phyloP scores from a whole-genome alignment of 2,329 filamentous ascomycete genomes.

The Alternaria gansuensis region DNA sequence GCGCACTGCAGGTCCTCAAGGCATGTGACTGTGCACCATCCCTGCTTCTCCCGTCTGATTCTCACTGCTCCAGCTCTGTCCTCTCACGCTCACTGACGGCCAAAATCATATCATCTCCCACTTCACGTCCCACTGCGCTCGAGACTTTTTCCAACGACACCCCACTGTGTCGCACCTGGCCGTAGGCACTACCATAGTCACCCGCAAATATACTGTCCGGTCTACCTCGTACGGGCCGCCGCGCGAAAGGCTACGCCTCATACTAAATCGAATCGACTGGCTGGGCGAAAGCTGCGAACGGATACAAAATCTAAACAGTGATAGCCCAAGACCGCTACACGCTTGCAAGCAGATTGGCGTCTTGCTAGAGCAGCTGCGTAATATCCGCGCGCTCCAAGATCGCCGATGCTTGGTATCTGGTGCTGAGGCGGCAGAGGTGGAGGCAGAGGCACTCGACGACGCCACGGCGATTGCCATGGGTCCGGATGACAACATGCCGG shows the following conservation, averaged over 20 bases:
- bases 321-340: conserved; percentile 15
- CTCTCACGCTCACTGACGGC: conserved; percentile 45
- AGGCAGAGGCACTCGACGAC: conserved; percentile 13
- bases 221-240: conserved; percentile 43
- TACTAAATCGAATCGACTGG: conserved; percentile 34
- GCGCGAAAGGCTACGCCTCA: conserved; percentile 29
- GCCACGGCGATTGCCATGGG: conserved; percentile 18
- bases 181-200: conserved; percentile 23
- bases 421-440: conserved; percentile 11
- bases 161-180: conserved; percentile 2
- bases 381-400: conserved; percentile 28
- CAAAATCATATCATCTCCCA: conserved; percentile 28
- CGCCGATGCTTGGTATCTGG: conserved; percentile 26
- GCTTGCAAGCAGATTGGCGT: conserved; percentile 14
- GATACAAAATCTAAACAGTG: neutral
- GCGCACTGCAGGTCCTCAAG: conserved; percentile 37
- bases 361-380: conserved; percentile 21
- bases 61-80: conserved; percentile 19
- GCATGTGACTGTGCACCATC: conserved; percentile 21
- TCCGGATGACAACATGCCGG: neutral
- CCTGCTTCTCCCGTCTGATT: conserved; percentile 10
- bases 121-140: conserved; percentile 24
- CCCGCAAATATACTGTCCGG: conserved; percentile 37
- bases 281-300: conserved; percentile 7
- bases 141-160: conserved; percentile 19